Conservation (phyloP, 106 monocot species). For the Iris macrosiphon region DNA sequence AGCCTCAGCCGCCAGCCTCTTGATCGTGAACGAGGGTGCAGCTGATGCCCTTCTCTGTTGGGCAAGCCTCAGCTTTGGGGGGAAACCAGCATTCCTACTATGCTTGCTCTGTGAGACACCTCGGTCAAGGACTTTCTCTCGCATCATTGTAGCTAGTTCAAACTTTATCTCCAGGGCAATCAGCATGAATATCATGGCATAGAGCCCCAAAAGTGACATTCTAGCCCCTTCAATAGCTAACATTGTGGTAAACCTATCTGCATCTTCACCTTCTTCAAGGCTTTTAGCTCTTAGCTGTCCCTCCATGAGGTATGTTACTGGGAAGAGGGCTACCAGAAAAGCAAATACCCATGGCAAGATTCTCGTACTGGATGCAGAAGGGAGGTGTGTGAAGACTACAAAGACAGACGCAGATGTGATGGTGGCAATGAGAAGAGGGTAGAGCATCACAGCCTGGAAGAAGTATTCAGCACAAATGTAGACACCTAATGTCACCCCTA, state of each 20-base stretch:
- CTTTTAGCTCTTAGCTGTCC: slow-evolving; percentile 73
- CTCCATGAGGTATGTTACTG: slow-evolving; percentile 90
- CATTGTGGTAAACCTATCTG: slow-evolving; percentile 54
- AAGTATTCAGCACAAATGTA: slow-evolving; percentile 87
- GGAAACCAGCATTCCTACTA: slow-evolving; percentile 34
- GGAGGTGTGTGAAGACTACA: slow-evolving; percentile 78
- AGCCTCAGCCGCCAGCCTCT: slow-evolving; percentile 83
- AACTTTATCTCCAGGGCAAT: slow-evolving; percentile 81
- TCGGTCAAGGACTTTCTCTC: slow-evolving; percentile 64
- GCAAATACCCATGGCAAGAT: slow-evolving; percentile 97
- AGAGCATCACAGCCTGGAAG: slow-evolving; percentile 69
- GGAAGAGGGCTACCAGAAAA: slow-evolving; percentile 79
- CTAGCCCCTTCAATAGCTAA: slow-evolving; percentile 88
- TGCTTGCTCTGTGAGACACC: slow-evolving; percentile 14
- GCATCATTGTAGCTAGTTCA: slow-evolving; percentile 71
- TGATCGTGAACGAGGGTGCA: slow-evolving; percentile 84
- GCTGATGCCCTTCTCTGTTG: slow-evolving; percentile 77
- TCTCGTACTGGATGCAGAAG: slow-evolving; percentile 82
- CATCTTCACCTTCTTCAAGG: slow-evolving; percentile 54
- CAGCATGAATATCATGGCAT: slow-evolving; percentile 87
- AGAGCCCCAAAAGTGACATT: slow-evolving; percentile 87
- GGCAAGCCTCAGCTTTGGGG: slow-evolving; percentile 58
- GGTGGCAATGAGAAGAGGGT: slow-evolving; percentile 68
- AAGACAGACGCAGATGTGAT: slow-evolving; percentile 77
- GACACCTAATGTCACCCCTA: slow-evolving; percentile 68